Conservation (phyloP, 768 basidiomycete genomes). For the Suillus ampliporus region DNA sequence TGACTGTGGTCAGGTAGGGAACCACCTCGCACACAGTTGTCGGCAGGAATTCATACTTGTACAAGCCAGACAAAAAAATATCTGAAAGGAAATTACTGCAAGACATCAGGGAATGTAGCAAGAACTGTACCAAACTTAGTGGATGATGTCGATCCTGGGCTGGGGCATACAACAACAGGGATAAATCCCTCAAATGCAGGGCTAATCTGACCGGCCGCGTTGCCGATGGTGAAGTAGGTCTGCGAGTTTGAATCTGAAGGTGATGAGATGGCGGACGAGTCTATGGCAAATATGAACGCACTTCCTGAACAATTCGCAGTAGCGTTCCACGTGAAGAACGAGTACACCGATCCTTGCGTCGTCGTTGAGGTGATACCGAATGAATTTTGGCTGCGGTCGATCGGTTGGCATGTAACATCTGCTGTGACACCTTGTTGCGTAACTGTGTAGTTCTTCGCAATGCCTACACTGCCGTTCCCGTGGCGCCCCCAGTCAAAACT, state of each 20-base stretch:
- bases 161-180: constrained; percentile 13
- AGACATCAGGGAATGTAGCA: neutral
- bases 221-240: constrained; percentile 5
- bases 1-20: constrained; percentile 15
- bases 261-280: neutral
- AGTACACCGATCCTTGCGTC: neutral
- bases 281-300: neutral
- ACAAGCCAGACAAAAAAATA: constrained; percentile 3
- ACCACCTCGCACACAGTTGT: constrained; percentile 12
- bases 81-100: constrained; percentile 8
- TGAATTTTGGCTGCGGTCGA: neutral
- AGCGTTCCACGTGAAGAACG: constrained; percentile 1
- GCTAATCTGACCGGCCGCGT: constrained; percentile 2
- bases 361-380: neutral
- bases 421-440: constrained; percentile 23
- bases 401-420: constrained; percentile 11
- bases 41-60: constrained; percentile 20
- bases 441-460: constrained; percentile 8
- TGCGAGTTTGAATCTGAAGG: neutral
- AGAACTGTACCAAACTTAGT: neutral
- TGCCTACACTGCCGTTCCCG: neutral
- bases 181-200: constrained; percentile 4
- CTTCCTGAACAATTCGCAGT: constrained; percentile 2
- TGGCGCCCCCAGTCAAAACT: neutral
- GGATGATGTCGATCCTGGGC: too few relatives aligned